Percentiles rank a stretch among this genome's conserved stretches.
phyloP scores from a whole-genome alignment of 139 green algal genomes.

The Coelastrella sp. region DNA sequence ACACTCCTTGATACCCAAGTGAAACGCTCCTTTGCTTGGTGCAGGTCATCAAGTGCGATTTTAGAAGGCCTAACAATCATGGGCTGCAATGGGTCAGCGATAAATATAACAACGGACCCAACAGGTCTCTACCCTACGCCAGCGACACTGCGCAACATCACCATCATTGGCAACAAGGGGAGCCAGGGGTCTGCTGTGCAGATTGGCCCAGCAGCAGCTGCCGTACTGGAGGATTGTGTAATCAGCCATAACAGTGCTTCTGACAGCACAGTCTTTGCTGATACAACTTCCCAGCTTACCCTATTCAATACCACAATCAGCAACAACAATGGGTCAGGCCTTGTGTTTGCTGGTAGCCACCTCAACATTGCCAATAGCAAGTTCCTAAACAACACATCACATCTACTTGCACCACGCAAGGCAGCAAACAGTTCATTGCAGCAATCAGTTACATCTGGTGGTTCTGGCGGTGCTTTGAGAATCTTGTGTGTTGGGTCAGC shows the following conservation, averaged over 20 bases:
- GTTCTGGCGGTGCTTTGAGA: too few relatives aligned
- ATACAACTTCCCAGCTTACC: neutral
- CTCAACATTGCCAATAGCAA: neutral
- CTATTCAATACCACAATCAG: conserved; percentile 15
- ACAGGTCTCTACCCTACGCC: conserved; percentile 23
- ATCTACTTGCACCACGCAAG: neutral
- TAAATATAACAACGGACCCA: conserved; percentile 7
- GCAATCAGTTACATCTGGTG: neutral
- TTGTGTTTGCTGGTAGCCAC: neutral
- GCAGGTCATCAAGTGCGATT: conserved; percentile 14
- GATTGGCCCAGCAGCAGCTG: neutral
- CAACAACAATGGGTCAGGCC: conserved; percentile 8
- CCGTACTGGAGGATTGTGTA: neutral
- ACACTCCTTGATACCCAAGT: too few relatives aligned
- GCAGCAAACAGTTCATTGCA: too few relatives aligned
- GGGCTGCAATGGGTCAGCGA: conserved; percentile 29
- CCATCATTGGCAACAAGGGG: conserved; percentile 24
- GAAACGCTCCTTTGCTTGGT: neutral
- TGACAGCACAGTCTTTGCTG: neutral
- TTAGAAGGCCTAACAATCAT: conserved; percentile 9
- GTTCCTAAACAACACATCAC: conserved; percentile 1
- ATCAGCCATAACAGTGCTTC: conserved; percentile 12
- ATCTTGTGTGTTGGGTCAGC: too few relatives aligned
- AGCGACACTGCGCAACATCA: conserved; percentile 34
- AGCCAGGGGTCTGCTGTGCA: neutral